These are phyloP conservation scores for Cladosporium cucumerinum DNA, from an alignment of 2,329 filamentous ascomycete genomes.

Conservation along the genomic window DNA sequence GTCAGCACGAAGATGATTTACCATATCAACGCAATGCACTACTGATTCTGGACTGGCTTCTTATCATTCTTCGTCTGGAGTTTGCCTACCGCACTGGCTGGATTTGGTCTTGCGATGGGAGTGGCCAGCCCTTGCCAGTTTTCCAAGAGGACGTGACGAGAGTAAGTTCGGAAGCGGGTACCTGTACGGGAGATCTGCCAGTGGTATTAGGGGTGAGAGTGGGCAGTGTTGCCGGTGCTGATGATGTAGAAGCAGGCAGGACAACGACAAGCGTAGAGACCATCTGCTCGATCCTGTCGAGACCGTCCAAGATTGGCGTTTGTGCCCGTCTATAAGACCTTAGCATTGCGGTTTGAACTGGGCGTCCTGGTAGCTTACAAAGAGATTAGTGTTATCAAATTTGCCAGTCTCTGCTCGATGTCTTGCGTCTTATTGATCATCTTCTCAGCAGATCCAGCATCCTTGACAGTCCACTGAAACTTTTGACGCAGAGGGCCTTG, in stretches of 20 bases:
- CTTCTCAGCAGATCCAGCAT: background rate
- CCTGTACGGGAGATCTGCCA: too few relatives aligned
- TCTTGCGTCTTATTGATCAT: background rate
- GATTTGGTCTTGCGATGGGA: slow-evolving; percentile 65
- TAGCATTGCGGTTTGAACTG: background rate
- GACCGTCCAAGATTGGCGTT: background rate
- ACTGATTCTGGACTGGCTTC: slow-evolving; percentile 56
- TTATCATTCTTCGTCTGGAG: slow-evolving; percentile 63
- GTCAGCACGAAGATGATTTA: slow-evolving; percentile 62
- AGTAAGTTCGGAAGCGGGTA: too few relatives aligned
- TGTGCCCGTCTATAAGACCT: background rate
- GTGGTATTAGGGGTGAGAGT: background rate
- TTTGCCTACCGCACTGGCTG: slow-evolving; percentile 66
- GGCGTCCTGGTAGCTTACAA: background rate
- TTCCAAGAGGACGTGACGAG: too few relatives aligned
- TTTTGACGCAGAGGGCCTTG: background rate
- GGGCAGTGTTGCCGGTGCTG: background rate
- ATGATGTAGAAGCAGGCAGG: background rate
- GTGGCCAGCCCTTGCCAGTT: too few relatives aligned
- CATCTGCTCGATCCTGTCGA: background rate
- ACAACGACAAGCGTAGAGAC: background rate
- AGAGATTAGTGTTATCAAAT: background rate
- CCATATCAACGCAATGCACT: slow-evolving; percentile 59
- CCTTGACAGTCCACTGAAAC: background rate
- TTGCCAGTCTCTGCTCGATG: background rate